Base-by-base conservation (phyloP, 495 filamentous ascomycete species). In the Annulohypoxylon moriforme region DNA sequence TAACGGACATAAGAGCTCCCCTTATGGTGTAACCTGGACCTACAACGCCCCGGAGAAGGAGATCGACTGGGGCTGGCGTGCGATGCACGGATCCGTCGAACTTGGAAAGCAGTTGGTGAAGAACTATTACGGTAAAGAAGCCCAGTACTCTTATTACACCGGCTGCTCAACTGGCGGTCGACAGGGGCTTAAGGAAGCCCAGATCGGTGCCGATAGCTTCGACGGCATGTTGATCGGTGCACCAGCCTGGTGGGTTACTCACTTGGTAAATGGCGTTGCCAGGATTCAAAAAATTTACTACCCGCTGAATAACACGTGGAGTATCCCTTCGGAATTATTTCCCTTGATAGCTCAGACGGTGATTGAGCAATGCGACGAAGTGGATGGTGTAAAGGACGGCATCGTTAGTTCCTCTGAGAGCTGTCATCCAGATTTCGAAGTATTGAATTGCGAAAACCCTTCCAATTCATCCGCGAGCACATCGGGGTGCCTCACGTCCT, bases 201-300 rank as follows among this genome's bases (percentile, higher is more conserved):
- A 88, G 70, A 49, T 76, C 13, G 84, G 73, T 47, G 81, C 86
- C 0, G 78, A 82, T 0, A 82, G 83, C 61, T 88, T 91, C 58
- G 89, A 93, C 75, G 91, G 91, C 14, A 84, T 90, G 7, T 77
- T 92, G 4, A 84, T 85, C 14, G 88, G 88, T 1, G 82, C 87
- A 11, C 87, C 77, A 55, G 80, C 73, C 49, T 80, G 59, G 81
- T 85, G 82, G 80, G 82, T 78, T 0, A 79, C 73, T 18, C 83
- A 86, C 67, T 64, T 84, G 10, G 77, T 82, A 60, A 69, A 76
- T 0, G 85, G 80, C 79, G 77, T 46, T 3, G 66, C 77, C 18
- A 68, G 71, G 55, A 64, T 78, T 18, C 72, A 73, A 31, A 72
- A 76, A 16, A 75, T 76, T 62, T 80, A 81, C 60, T 70, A 80